Evolutionary conservation across 768 basidiomycete species (phyloP).

Genomic region (Suillus subalutaceus): DNA sequence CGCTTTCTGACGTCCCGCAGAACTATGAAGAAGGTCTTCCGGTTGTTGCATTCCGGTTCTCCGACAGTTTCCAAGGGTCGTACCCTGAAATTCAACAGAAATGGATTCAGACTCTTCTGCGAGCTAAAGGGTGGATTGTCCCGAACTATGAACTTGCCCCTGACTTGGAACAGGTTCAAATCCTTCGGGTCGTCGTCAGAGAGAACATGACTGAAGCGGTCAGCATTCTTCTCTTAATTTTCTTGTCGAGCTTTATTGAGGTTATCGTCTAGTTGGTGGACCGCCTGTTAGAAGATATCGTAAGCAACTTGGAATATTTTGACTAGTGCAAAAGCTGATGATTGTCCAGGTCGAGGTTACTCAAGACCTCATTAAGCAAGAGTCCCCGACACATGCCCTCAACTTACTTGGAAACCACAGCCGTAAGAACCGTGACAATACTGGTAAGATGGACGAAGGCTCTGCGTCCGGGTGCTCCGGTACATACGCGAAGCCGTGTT

Average conservation of each 20-base stretch:
- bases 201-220: constrained; percentile 57
- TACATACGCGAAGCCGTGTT: constrained; percentile 73
- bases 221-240: constrained; percentile 28
- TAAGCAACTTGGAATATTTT: constrained; percentile 36
- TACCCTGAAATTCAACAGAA: constrained; percentile 60
- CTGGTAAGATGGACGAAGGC: constrained; percentile 50
- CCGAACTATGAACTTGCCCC: constrained; percentile 66
- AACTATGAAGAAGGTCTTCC: constrained; percentile 54
- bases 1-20: constrained; percentile 24
- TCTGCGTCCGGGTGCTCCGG: constrained; percentile 53
- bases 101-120: constrained; percentile 56
- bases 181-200: constrained; percentile 63
- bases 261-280: constrained; percentile 51
- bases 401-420: constrained; percentile 39
- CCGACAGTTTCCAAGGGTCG: constrained; percentile 51
- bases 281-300: constrained; percentile 68
- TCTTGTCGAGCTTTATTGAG: constrained; percentile 18
- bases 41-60: constrained; percentile 58
- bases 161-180: constrained; percentile 50
- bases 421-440: constrained; percentile 24
- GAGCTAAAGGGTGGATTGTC: constrained; percentile 58
- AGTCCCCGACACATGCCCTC: constrained; percentile 56
- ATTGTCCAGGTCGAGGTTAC: constrained; percentile 60
- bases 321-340: constrained; percentile 2
- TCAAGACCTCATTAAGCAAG: constrained; percentile 51